Percentiles rank a stretch among this genome's conserved stretches.
Conservation (phyloP, 2,329 filamentous ascomycete species). For the Colletotrichum aenigma region DNA sequence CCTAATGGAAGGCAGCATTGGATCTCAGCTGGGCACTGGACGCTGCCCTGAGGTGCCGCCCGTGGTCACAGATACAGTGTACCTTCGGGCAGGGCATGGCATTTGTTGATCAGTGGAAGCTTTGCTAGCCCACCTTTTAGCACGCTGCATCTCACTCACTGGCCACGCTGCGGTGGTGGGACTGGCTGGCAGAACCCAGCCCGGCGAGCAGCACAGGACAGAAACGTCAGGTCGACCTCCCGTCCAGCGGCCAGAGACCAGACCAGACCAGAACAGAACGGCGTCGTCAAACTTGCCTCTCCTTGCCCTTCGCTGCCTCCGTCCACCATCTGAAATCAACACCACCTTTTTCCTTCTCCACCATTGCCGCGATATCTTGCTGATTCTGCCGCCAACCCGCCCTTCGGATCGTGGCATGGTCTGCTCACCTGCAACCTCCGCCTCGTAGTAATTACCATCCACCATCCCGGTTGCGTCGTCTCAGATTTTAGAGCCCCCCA, state of each 20-base stretch:
- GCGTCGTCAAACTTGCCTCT: conserved; percentile 20
- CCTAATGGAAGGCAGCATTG: not conserved
- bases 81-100: not conserved
- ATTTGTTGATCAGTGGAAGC: conserved; percentile 1
- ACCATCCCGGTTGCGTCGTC: conserved; percentile 19
- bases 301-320: conserved; percentile 11
- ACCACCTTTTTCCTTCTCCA: conserved; percentile 10
- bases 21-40: not conserved
- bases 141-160: not conserved
- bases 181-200: not conserved
- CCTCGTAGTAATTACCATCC: conserved; percentile 7
- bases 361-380: conserved; percentile 13
- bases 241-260: not conserved
- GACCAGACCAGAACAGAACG: conserved; percentile 10
- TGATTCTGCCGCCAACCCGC: conserved; percentile 4
- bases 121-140: conserved; percentile 1
- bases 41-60: not conserved
- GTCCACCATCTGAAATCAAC: conserved; percentile 13
- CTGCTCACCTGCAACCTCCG: conserved; percentile 9
- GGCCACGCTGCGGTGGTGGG: not conserved
- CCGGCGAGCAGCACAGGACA: not conserved
- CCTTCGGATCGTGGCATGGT: conserved; percentile 19
- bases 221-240: not conserved
- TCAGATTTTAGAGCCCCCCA: conserved; percentile 20
- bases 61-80: conserved; percentile 11